Evolutionary conservation across 139 green algal species (phyloP), one percentile per base, ranked within the genome.

Genomic region (Prasinococcaceae sp.): DNA sequence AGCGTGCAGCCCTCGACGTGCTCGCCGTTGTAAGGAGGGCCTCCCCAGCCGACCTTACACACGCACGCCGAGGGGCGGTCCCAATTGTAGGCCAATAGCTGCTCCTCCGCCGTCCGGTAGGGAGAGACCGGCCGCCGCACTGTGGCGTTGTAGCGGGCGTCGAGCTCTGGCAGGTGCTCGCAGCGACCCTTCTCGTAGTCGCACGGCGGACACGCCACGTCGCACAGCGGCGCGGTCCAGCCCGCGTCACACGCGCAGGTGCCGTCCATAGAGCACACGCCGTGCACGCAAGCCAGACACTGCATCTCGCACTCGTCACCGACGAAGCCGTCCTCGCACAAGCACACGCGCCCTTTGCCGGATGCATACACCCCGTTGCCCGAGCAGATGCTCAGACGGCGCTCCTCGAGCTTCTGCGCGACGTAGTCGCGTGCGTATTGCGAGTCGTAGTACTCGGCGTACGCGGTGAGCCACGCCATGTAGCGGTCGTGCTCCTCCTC

Each of bases 401-500:
- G 25, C 35, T 30, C 6, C 36, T 29, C 50, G n/a, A 47, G 16
- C 6, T 47, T 6, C 12, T 46, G 30, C 3, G 33, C 50, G 10
- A 58, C 12, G 36, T 38, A 47, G 8, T 46, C 32, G 36, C 14
- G 8, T 17, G 32, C 8, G 50, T 43, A 55, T 6, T 41, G 14
- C 6, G 26, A 28, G 17, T 40, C 22, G 26, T 55, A 55, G 5
- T 24, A 9, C 22, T 27, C 30, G 12, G 33, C 33, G 33, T 41
- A 47, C 8, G 19, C 19, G n/a, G 6, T 8, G 9, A 17, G n/a
- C 8, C 17, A 25, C 10, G 10, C 9, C 8, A 47, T 8, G 33
- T 58, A 47, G 33, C 36, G 36, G 6, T 58, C 14, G 50, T 47
- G 32, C n/a, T 47, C 23, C n/a, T 46, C 50, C 20, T 24, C 25